Percentiles rank a stretch among this genome's conserved stretches.
Conservation (phyloP, 176 grass and related monocot species). For the Raddia guianensis region DNA sequence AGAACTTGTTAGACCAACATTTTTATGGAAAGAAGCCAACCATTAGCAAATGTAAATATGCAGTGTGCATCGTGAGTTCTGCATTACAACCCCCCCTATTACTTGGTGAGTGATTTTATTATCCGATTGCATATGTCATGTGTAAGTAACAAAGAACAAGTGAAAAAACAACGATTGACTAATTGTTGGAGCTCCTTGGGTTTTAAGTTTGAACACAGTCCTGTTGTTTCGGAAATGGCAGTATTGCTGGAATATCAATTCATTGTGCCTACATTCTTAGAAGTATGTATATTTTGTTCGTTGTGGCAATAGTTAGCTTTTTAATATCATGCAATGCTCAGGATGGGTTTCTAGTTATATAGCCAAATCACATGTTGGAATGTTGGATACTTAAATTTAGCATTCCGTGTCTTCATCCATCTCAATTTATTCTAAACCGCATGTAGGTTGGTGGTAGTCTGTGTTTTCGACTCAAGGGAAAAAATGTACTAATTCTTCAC, state of each 20-base stretch:
- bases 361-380: not conserved
- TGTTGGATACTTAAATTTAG: not conserved
- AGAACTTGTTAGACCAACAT: not conserved
- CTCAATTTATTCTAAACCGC: not conserved
- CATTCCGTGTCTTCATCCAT: not conserved
- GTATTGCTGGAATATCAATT: not conserved
- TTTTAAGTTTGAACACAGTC: not conserved
- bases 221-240: not conserved
- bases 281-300: not conserved
- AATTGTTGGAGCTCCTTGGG: not conserved
- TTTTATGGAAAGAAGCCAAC: constrained; percentile 4
- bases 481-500: constrained; percentile 5
- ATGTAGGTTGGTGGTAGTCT: not conserved
- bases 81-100: not conserved
- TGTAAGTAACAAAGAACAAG: not conserved
- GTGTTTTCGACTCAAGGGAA: not conserved
- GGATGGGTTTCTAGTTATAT: not conserved
- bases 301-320: not conserved
- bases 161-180: not conserved
- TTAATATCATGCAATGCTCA: not conserved
- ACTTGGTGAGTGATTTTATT: not conserved
- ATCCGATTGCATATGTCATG: not conserved
- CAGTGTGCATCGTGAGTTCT: not conserved
- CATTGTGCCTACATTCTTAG: not conserved
- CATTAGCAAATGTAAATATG: not conserved